Percentiles rank a stretch among this genome's conserved stretches.
phyloP scores from a whole-genome alignment of 1,284 basidiomycete species.

The Papiliotrema fonsecae region DNA sequence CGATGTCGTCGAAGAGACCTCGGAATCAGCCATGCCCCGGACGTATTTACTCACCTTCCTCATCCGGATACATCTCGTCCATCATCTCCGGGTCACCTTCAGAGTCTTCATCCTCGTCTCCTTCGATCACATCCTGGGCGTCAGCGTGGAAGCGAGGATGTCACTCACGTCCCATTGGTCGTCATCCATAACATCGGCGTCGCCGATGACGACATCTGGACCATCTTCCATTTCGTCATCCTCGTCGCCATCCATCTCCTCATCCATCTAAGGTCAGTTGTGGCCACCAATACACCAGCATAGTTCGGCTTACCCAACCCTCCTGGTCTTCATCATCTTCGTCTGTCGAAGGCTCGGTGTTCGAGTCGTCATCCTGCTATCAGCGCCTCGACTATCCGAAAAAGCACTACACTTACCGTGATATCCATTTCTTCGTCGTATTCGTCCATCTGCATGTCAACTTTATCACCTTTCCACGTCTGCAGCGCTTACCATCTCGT shows the following conservation, averaged over 20 bases:
- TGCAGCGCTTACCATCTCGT: conserved; percentile 43
- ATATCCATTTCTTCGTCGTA: conserved; percentile 32
- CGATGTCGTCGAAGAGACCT: conserved; percentile 5
- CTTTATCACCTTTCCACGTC: conserved; percentile 9
- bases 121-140: conserved; percentile 24
- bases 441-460: conserved; percentile 22
- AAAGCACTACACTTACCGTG: too few species aligned
- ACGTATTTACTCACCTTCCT: conserved; percentile 21
- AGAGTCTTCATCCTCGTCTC: conserved; percentile 53
- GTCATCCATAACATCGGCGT: conserved; percentile 5
- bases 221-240: conserved; percentile 24
- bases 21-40: conserved; percentile 24
- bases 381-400: too few species aligned
- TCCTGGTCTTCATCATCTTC: conserved; percentile 44
- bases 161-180: background rate
- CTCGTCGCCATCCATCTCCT: conserved; percentile 35
- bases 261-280: conserved; percentile 20
- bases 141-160: background rate
- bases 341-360: conserved; percentile 44
- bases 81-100: conserved; percentile 18
- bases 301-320: conserved; percentile 19
- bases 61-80: background rate
- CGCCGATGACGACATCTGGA: conserved; percentile 5
- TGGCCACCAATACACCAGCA: background rate
- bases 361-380: conserved; percentile 56